phyloP scores from a whole-genome alignment of 352 stramenopile genomes.

The Phytophthora multivora region DNA sequence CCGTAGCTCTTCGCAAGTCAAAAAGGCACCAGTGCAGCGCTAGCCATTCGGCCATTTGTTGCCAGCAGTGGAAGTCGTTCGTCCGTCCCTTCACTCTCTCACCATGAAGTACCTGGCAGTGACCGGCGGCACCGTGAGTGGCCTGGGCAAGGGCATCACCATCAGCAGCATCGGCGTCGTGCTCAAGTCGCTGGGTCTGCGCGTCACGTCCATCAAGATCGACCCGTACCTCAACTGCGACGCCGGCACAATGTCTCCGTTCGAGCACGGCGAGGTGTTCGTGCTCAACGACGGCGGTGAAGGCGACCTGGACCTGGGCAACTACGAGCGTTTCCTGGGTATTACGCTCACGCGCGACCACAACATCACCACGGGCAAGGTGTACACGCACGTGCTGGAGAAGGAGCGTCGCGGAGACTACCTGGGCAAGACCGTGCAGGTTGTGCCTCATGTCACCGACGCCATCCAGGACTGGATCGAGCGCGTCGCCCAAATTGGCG shows the following conservation, averaged over 20 bases:
- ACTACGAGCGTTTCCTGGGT: constrained; percentile 99
- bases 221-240: constrained; percentile 99
- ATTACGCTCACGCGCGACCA: constrained; percentile 96
- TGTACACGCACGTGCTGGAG: constrained; percentile 96
- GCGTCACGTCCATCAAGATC: constrained; percentile 99
- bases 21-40: background rate
- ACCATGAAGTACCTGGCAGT: constrained; percentile 98
- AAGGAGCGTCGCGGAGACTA: constrained; percentile 97
- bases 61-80: constrained; percentile 16
- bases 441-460: constrained; percentile 97
- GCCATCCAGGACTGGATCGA: constrained; percentile 98
- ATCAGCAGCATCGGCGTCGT: constrained; percentile 98
- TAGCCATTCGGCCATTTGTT: constrained; percentile 32
- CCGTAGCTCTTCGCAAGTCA: constrained; percentile 34
- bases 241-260: constrained; percentile 97
- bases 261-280: constrained; percentile 97
- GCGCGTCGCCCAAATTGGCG: constrained; percentile 94
- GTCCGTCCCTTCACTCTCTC: background rate
- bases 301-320: constrained; percentile 97
- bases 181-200: constrained; percentile 95
- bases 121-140: constrained; percentile 97
- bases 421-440: constrained; percentile 98
- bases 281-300: constrained; percentile 98
- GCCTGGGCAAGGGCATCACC: constrained; percentile 99
- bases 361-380: constrained; percentile 99